Evolutionary conservation across 2,329 filamentous ascomycete species (phyloP).

Genomic region (Emydomyces testavorans): DNA sequence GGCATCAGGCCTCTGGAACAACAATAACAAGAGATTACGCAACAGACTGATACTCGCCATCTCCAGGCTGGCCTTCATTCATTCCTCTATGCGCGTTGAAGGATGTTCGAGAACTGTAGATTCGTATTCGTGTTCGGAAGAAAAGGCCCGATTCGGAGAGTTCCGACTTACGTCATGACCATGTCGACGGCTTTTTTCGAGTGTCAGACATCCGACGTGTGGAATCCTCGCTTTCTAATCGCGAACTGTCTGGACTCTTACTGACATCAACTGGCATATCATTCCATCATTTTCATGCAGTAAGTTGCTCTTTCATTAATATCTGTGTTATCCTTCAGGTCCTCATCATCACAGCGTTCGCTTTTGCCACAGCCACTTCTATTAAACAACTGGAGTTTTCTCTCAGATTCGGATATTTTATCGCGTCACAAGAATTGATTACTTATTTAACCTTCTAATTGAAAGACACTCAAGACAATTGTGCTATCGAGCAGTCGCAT

Average conservation of each 20-base stretch:
- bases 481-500: not conserved
- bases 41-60: too few species aligned
- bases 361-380: too few species aligned
- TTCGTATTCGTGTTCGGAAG: not conserved
- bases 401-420: not conserved
- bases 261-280: not conserved
- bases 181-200: not conserved
- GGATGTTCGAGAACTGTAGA: too few species aligned
- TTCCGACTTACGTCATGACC: not conserved
- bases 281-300: not conserved
- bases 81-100: too few species aligned
- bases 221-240: not conserved
- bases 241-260: not conserved
- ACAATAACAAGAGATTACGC: too few species aligned
- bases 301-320: not conserved
- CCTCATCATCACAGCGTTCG: too few species aligned
- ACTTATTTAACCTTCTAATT: not conserved
- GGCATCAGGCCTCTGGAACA: too few species aligned
- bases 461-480: not conserved
- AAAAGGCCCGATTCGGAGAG: not conserved
- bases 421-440: too few species aligned
- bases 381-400: too few species aligned
- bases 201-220: too few species aligned
- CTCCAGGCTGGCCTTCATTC: too few species aligned
- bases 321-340: not conserved